Base-by-base conservation (phyloP, 139 green algal species). In the Tetraselmis striata region DNA sequence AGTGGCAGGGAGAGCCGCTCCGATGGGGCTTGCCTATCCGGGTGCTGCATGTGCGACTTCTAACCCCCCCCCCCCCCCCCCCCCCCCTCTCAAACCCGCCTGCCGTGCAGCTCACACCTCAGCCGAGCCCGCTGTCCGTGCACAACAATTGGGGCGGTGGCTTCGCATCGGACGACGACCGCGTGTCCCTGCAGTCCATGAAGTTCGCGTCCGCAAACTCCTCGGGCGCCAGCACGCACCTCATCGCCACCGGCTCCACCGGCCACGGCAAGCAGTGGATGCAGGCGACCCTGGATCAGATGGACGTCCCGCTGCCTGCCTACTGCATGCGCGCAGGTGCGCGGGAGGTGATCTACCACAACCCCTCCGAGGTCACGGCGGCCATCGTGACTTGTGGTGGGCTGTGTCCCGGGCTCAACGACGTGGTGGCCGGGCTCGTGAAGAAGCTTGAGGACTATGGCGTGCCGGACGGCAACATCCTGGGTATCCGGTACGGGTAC, bases 371-470 rank as follows among this genome's bases (percentile, higher is more conserved):
- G 67, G 90, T 94, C 0, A 93, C 89, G n/a, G 94, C 93, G 24
- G 93, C 92, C 31, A 96, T 99, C 74, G 96, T 99, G 32, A 99
- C 96, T 0, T 99, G 97, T 85, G 96, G 96, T 11, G 97, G 96
- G 0, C 88, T 99, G 82, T 99, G 97, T 86, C 97, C 97, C 0
- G 97, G 97, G 2, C 91, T 99, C 29, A 99, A 99, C 85, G 96
- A 98, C 28, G 97, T 99, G 23, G 92, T 99, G 29, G 92, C 91
- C 80, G 94, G 92, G 74, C 87, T 98, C 2, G 95, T 98, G 27
- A 90, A 91, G 59, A 97, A 97, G 86, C 88, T 96, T 32, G 84
- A 90, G 0, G 92, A 96, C 77, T 98, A 98, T 78, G 95, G 95
- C 1, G 95, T 98, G 31, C 91, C 88, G 2, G 92, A 98, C 75